phyloP scores from a whole-genome alignment of 345 rosid genomes.

The Brassica rapa region DNA sequence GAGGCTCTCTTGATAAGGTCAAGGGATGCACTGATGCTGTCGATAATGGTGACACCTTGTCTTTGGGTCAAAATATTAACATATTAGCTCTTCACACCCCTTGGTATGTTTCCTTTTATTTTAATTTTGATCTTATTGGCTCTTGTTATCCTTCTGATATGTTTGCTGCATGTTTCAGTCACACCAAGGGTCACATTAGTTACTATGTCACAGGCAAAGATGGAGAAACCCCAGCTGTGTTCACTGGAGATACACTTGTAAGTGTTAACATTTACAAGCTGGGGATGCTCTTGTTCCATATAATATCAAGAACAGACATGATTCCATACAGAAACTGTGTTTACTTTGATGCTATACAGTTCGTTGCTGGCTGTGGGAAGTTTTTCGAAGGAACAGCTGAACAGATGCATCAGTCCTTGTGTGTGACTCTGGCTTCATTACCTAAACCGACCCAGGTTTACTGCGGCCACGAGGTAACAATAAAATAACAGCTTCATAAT shows the following conservation, averaged over 20 bases:
- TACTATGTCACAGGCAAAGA: constrained; percentile 68
- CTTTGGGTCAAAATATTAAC: constrained; percentile 54
- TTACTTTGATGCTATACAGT: constrained; percentile 13
- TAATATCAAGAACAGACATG: too few species aligned
- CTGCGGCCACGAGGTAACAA: constrained; percentile 91
- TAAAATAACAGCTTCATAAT: neutral
- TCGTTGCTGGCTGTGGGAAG: neutral
- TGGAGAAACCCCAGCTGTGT: constrained; percentile 70
- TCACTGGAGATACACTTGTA: constrained; percentile 92
- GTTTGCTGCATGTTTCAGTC: constrained; percentile 45
- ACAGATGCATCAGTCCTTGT: neutral
- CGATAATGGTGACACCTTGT: constrained; percentile 69
- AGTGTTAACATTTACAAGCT: neutral
- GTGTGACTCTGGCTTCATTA: neutral
- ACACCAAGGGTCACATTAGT: constrained; percentile 90
- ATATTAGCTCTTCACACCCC: constrained; percentile 86
- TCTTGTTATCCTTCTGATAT: neutral
- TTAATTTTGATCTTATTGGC: too few species aligned
- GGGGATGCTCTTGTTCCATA: too few species aligned
- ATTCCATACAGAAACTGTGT: neutral
- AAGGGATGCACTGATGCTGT: constrained; percentile 70
- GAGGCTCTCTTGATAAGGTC: constrained; percentile 86
- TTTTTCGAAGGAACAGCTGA: neutral
- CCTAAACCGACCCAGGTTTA: constrained; percentile 67
- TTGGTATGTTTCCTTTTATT: constrained; percentile 52